Conservation (phyloP, 1,284 basidiomycete species). For the Ganoderma sinense region DNA sequence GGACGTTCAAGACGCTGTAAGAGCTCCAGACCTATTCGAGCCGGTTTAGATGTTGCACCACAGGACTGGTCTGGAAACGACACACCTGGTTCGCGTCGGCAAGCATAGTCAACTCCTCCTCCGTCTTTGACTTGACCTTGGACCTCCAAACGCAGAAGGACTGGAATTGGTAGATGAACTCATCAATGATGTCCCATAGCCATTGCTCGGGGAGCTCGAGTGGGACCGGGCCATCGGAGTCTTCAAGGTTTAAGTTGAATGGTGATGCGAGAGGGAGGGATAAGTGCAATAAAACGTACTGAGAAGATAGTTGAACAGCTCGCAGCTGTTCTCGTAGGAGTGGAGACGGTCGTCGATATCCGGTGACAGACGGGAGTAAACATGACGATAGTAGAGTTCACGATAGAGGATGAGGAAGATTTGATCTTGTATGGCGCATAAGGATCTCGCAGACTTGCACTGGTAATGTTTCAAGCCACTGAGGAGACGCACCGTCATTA, state of each 20-base stretch:
- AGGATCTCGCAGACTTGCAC: background rate
- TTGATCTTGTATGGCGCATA: slow-evolving; percentile 61
- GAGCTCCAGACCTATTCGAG: slow-evolving; percentile 86
- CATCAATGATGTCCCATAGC: slow-evolving; percentile 99
- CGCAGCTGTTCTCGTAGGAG: slow-evolving; percentile 99
- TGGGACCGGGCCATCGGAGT: slow-evolving; percentile 92
- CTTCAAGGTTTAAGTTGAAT: slow-evolving; percentile 44
- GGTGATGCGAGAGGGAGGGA: background rate
- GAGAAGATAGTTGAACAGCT: slow-evolving; percentile 95
- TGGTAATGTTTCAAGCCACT: background rate
- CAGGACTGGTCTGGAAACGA: background rate
- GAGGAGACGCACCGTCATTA: slow-evolving; percentile 75
- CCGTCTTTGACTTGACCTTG: slow-evolving; percentile 85
- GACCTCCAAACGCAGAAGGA: slow-evolving; percentile 94
- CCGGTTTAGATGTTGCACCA: slow-evolving; percentile 16
- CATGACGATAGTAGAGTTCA: slow-evolving; percentile 94
- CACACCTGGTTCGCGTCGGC: slow-evolving; percentile 78
- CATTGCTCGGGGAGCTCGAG: slow-evolving; percentile 96
- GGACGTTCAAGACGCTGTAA: slow-evolving; percentile 96
- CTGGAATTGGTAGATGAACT: slow-evolving; percentile 99
- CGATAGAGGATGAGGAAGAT: slow-evolving; percentile 97
- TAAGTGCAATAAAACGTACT: slow-evolving; percentile 50
- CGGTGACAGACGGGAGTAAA: slow-evolving; percentile 94
- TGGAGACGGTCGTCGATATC: slow-evolving; percentile 98
- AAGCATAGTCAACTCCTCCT: slow-evolving; percentile 88